These are phyloP conservation scores for Colletotrichum trifolii DNA, from an alignment of 2,329 filamentous ascomycete genomes.

Conservation along the genomic window DNA sequence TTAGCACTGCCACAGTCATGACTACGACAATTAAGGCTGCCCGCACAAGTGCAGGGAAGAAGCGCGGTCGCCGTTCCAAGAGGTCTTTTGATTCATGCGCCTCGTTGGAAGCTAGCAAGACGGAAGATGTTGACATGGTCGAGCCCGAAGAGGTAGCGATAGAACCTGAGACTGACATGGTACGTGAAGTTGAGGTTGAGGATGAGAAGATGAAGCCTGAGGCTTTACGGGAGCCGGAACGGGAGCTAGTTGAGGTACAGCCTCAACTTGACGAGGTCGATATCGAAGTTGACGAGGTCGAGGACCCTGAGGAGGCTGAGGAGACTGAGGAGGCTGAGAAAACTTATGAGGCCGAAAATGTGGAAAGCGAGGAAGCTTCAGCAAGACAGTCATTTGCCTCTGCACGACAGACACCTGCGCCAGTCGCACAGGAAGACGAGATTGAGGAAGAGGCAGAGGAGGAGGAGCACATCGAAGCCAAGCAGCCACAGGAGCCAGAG, in stretches of 20 bases:
- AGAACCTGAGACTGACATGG: neutral
- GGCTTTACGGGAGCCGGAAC: constrained; percentile 35
- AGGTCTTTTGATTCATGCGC: constrained; percentile 43
- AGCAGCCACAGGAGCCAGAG: neutral
- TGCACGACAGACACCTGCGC: constrained; percentile 35
- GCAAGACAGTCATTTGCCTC: constrained; percentile 31
- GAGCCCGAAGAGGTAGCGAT: neutral
- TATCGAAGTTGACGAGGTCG: constrained; percentile 19
- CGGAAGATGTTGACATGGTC: constrained; percentile 15
- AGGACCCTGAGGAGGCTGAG: constrained; percentile 38
- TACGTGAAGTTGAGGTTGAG: constrained; percentile 14
- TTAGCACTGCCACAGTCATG: constrained; percentile 56
- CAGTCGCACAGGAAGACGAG: constrained; percentile 10
- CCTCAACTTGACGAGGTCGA: constrained; percentile 19
- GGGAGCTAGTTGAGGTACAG: constrained; percentile 35
- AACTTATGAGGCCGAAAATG: constrained; percentile 33
- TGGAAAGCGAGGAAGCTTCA: constrained; percentile 8
- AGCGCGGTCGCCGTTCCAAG: constrained; percentile 47
- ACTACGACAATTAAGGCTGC: constrained; percentile 48
- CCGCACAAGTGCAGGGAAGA: constrained; percentile 39
- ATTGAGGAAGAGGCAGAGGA: neutral
- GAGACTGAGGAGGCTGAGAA: constrained; percentile 40
- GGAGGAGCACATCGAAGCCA: constrained; percentile 3
- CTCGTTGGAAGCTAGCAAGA: constrained; percentile 32
- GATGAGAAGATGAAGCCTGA: constrained; percentile 37